These are phyloP conservation scores for Scutellaria galericulata DNA, from an alignment of 257 asterid genomes.

Conservation along the genomic window DNA sequence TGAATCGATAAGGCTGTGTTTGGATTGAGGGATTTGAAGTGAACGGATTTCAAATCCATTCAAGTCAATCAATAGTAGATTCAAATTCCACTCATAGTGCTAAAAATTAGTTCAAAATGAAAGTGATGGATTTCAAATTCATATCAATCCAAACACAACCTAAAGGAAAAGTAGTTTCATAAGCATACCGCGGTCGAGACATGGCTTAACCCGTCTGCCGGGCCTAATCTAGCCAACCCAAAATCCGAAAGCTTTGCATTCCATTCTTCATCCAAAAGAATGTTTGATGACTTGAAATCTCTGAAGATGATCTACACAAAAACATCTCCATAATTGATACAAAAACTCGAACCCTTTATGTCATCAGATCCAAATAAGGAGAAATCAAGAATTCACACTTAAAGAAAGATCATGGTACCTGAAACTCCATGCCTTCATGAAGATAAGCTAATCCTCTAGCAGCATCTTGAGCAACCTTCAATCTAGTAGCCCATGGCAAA, in stretches of 20 bases:
- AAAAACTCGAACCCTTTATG: not conserved
- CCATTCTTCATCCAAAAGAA: slow-evolving; percentile 85
- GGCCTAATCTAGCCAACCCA: slow-evolving; percentile 87
- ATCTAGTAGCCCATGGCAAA: slow-evolving; percentile 76
- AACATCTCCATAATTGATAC: not conserved
- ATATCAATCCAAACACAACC: no score
- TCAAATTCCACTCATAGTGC: no score
- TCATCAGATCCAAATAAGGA: not conserved
- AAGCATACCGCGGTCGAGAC: slow-evolving; percentile 81
- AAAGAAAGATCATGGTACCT: slow-evolving; percentile 46
- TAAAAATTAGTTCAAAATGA: no score
- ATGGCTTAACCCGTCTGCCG: slow-evolving; percentile 80
- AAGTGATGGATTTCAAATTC: no score
- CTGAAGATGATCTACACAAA: slow-evolving; percentile 78
- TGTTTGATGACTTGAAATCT: slow-evolving; percentile 91
- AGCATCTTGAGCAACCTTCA: slow-evolving; percentile 76
- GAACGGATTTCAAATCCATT: no score
- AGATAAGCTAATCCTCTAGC: slow-evolving; percentile 84
- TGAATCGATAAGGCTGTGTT: no score
- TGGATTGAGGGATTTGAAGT: no score
- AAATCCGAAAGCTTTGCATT: slow-evolving; percentile 91
- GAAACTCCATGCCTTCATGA: slow-evolving; percentile 94
- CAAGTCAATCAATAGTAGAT: no score
- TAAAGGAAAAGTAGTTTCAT: slow-evolving; percentile 1
- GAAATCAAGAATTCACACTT: no score